Evolutionary conservation across 257 asterid genomes (phyloP).

Genomic region (Nicotiana obtusifolia): DNA sequence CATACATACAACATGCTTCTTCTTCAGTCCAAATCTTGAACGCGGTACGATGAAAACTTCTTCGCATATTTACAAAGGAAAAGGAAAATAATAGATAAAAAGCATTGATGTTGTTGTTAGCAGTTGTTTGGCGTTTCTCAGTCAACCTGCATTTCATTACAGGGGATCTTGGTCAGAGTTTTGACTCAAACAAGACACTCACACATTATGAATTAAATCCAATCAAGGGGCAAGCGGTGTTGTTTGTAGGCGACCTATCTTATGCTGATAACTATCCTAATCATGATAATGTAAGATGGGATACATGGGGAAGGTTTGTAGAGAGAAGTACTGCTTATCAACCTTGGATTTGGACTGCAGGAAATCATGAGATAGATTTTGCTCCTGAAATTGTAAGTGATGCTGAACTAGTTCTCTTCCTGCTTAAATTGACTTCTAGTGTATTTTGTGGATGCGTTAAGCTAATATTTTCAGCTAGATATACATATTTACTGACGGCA

Average conservation of each 20-base stretch:
- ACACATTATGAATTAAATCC: conserved; percentile 71
- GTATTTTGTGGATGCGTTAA: background rate
- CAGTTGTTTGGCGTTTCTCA: background rate
- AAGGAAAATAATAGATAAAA: background rate
- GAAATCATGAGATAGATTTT: conserved; percentile 82
- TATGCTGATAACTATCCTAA: conserved; percentile 69
- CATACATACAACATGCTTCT: background rate
- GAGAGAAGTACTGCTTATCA: conserved; percentile 86
- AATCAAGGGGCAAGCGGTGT: conserved; percentile 56
- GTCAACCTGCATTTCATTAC: background rate
- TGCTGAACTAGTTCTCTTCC: background rate
- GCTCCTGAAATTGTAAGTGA: conserved; percentile 67
- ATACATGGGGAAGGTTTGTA: conserved; percentile 80
- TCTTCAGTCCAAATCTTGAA: background rate
- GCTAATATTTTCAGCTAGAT: background rate
- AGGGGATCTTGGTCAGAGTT: conserved; percentile 94
- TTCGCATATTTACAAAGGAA: background rate
- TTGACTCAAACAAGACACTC: conserved; percentile 65
- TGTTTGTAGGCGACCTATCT: conserved; percentile 82
- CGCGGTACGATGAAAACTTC: background rate
- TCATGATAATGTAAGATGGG: conserved; percentile 84
- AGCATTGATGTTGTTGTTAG: background rate
- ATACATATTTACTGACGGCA: background rate
- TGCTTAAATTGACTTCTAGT: background rate
- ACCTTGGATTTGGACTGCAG: conserved; percentile 92